Base-by-base conservation (phyloP, 129 eudicot species). In the Cynara cardunculus region DNA sequence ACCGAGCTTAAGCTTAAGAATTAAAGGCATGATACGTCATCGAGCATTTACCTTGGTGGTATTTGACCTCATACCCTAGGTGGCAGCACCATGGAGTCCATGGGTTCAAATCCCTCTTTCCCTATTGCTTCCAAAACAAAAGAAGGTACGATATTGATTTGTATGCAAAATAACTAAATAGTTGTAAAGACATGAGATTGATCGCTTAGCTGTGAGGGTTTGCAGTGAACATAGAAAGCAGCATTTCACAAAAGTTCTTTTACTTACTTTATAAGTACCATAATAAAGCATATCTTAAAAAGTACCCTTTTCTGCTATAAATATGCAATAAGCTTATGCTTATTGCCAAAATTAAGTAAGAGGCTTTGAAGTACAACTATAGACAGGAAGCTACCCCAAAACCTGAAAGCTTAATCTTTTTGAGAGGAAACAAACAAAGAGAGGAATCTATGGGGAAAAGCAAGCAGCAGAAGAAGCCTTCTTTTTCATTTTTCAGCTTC, bases 401-500 rank as follows among this genome's bases (percentile, higher is more conserved):
- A 10, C 31, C 80, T 8, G 26, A 19, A 34, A 34, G 3, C n/a
- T 77, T 18, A 30, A 31, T 65, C 73, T 12, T 25, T 35, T 25
- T 1, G 12, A 41, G 16, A 18, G 4, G 19, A 53, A 14, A 53
- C 4, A 16, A 53, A 53, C 61, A 53, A 53, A 18, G 21, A 4
- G 46, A 62, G 2, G 13, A 64, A 65, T 27, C 64, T 32, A 77
- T 65, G 81, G 81, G 73, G 64, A 77, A 37, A 46, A 41, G 59
- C 62, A 69, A 11, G 19, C 74, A 66, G 46, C 68, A 37, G 75
- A 78, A 41, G 82, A 78, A 78, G 16, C 18, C 26, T 39, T 68
- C 75, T 3, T 39, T 68, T 18, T 27, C 75, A 21, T 78, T 67
- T 67, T 69, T 69, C 30, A 69, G 69, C 49, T 35, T 78, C 75